Evolutionary conservation across 768 basidiomycete species (phyloP).

Genomic region (Chiua virens): DNA sequence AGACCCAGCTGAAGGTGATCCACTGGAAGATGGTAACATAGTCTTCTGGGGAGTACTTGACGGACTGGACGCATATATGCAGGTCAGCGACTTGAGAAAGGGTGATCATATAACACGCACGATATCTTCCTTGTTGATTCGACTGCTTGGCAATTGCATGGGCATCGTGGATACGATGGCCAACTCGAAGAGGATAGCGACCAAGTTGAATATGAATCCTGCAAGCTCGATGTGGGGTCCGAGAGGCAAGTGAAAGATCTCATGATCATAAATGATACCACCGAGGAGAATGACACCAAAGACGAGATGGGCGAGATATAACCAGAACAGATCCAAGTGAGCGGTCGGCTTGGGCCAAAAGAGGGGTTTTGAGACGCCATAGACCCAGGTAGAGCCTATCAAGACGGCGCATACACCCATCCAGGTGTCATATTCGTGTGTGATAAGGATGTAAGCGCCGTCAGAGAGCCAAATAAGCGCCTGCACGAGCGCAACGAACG

Average conservation of each 20-base stretch:
- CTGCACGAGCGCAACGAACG: slow-evolving; percentile 54
- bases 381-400: slow-evolving; percentile 62
- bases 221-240: slow-evolving; percentile 32
- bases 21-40: slow-evolving; percentile 72
- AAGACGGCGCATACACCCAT: slow-evolving; percentile 43
- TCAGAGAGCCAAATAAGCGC: slow-evolving; percentile 58
- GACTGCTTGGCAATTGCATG: slow-evolving; percentile 56
- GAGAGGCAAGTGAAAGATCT: slow-evolving; percentile 42
- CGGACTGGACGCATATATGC: slow-evolving; percentile 15
- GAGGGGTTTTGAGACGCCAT: slow-evolving; percentile 57
- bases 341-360: slow-evolving; percentile 53
- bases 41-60: slow-evolving; percentile 57
- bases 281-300: slow-evolving; percentile 51
- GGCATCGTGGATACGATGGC: slow-evolving; percentile 61
- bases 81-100: not conserved
- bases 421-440: slow-evolving; percentile 37
- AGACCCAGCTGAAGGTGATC: slow-evolving; percentile 72
- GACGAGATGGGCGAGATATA: slow-evolving; percentile 53
- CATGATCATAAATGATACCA: slow-evolving; percentile 52
- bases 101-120: slow-evolving; percentile 40
- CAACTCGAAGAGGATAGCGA: slow-evolving; percentile 43
- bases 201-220: slow-evolving; percentile 42
- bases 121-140: slow-evolving; percentile 55
- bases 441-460: slow-evolving; percentile 52
- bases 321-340: slow-evolving; percentile 60